Base-by-base conservation (phyloP, 352 stramenopile species). In the Pythium oligandrum region DNA sequence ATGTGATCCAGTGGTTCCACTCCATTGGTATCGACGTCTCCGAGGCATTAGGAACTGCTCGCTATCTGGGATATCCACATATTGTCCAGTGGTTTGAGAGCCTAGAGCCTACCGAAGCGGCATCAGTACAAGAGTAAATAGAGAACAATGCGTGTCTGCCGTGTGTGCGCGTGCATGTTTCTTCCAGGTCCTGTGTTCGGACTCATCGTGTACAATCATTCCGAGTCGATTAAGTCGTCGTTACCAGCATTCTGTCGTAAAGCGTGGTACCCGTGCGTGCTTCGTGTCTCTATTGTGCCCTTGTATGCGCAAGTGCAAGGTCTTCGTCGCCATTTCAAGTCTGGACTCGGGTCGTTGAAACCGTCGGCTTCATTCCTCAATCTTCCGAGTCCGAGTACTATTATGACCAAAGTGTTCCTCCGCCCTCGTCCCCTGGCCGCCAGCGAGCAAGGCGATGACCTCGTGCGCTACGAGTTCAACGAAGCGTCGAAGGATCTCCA, bases 361-460 rank as follows among this genome's bases (percentile, higher is more conserved):
- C 17, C 17, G 17, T 26, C 17, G 17, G 17, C 17, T 26, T 26
- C 17, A 26, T 26, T 26, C 17, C 17, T 26, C 17, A 26, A 26
- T 26, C 17, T 26, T 26, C 17, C 17, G 17, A 26, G 17, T 26
- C 17, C 17, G 17, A 26, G 17, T 26, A 26, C 36, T n/a, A 40
- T 7, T 17, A 76, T 76, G 68, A 66, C 61, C 52, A 69, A 73
- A 31, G 68, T 76, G 48, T 76, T 63, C 35, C 48, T 76, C 3
- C 68, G 68, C 44, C 68, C 68, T 4, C 69, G 69, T 40, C 69
- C 69, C 1, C 55, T 73, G 10, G 63, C 63, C n/a, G 44, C 11
- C 1, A 65, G 63, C 2, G 63, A 78, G 12, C 4, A 65, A 47
- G 59, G 45, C 10, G 66, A 68, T 34, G 40, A 59, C 44, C 6